phyloP scores from a whole-genome alignment of 2,329 filamentous ascomycete genomes.

The Penicillium sp. region DNA sequence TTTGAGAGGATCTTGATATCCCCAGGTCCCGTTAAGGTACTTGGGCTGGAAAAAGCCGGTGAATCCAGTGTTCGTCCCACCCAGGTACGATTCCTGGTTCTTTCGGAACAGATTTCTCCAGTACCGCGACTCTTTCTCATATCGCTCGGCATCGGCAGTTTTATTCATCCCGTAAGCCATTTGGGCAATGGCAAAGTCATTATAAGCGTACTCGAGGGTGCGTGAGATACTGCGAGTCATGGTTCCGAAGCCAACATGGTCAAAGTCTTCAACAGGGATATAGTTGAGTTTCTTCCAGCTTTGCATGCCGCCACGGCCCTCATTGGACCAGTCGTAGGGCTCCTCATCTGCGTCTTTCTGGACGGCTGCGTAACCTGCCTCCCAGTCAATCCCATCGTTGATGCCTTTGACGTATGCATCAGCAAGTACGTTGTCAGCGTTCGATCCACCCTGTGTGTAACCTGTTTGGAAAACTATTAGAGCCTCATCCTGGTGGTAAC shows the following conservation, averaged over 20 bases:
- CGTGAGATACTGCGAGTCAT: slow-evolving; percentile 67
- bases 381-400: slow-evolving; percentile 59
- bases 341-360: slow-evolving; percentile 66
- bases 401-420: slow-evolving; percentile 67
- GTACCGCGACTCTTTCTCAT: slow-evolving; percentile 55
- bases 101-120: slow-evolving; percentile 66
- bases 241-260: slow-evolving; percentile 61
- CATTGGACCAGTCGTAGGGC: slow-evolving; percentile 63
- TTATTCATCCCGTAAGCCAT: slow-evolving; percentile 57
- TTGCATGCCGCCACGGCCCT: slow-evolving; percentile 64
- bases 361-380: slow-evolving; percentile 62
- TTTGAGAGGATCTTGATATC: slow-evolving; percentile 55
- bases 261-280: slow-evolving; percentile 66
- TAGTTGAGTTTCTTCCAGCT: slow-evolving; percentile 68
- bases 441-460: slow-evolving; percentile 68
- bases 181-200: slow-evolving; percentile 64
- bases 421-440: slow-evolving; percentile 63
- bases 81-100: slow-evolving; percentile 55
- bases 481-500: background rate
- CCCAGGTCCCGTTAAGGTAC: slow-evolving; percentile 66
- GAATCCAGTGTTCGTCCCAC: slow-evolving; percentile 61
- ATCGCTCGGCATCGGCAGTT: slow-evolving; percentile 54
- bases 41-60: slow-evolving; percentile 68
- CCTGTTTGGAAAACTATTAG: slow-evolving; percentile 36
- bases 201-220: slow-evolving; percentile 71